These are phyloP conservation scores for Boletales sp. DNA, from an alignment of 768 basidiomycete genomes.

Conservation along the genomic window DNA sequence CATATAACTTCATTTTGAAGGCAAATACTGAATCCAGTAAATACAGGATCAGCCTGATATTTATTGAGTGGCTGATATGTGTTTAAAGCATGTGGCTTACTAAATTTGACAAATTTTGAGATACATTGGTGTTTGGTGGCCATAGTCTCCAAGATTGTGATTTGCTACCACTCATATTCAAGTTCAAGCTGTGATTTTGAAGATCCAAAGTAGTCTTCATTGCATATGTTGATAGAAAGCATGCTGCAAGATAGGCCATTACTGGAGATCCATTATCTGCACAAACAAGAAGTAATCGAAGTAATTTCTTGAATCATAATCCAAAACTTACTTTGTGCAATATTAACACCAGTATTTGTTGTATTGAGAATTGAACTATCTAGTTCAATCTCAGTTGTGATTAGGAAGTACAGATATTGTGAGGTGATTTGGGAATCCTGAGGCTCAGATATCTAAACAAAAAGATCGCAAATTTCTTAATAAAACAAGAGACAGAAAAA, in stretches of 20 bases:
- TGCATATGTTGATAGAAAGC: not conserved
- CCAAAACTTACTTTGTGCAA: not conserved
- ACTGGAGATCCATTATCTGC: not conserved
- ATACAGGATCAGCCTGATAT: not conserved
- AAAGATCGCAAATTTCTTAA: too few relatives aligned
- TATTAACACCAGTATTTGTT: not conserved
- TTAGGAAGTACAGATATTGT: constrained; percentile 5
- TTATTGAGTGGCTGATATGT: fast-evolving
- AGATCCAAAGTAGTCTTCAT: constrained; percentile 1
- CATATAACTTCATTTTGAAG: not conserved
- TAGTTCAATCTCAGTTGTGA: constrained; percentile 8
- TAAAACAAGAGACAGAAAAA: too few relatives aligned
- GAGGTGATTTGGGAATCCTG: too few relatives aligned
- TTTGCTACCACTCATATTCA: not conserved
- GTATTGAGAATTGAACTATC: not conserved
- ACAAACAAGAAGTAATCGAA: not conserved
- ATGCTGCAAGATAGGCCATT: constrained; percentile 6
- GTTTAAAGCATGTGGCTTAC: not conserved
- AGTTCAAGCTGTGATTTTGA: not conserved
- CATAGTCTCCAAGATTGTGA: constrained; percentile 7
- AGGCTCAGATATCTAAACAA: too few relatives aligned
- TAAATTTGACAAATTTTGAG: not conserved
- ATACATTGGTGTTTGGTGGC: not conserved
- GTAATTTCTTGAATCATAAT: fast-evolving
- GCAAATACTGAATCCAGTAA: not conserved